Conservation (phyloP, 2,329 filamentous ascomycete genomes). For the Fusarium sulawesiense region DNA sequence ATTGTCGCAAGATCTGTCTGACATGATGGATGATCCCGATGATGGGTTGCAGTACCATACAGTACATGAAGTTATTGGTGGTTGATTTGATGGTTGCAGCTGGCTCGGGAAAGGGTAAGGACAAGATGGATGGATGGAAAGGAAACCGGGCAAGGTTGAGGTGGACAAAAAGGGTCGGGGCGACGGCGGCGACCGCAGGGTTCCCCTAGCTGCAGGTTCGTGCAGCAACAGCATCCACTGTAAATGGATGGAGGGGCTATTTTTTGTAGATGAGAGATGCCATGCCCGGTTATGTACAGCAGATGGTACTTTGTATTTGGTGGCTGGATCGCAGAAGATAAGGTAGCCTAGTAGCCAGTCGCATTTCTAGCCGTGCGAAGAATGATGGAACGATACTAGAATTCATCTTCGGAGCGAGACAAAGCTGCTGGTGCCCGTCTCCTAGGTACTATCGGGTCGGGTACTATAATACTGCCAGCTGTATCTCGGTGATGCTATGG, state of each 20-base stretch:
- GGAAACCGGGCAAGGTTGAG: conserved; percentile 13
- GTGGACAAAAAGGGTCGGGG: conserved; percentile 38
- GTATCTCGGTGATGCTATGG: not conserved
- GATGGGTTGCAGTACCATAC: conserved; percentile 19
- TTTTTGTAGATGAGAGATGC: not conserved
- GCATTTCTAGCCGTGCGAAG: conserved; percentile 1
- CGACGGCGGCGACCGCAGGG: conserved; percentile 38
- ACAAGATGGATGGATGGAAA: conserved; percentile 20
- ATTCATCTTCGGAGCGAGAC: conserved; percentile 7
- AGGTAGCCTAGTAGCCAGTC: not conserved
- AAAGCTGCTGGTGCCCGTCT: not conserved
- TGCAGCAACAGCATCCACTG: conserved; percentile 20
- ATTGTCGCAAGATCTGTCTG: not conserved
- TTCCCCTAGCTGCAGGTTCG: conserved; percentile 33
- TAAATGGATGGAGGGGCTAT: conserved; percentile 38
- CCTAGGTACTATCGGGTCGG: not conserved
- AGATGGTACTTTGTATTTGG: conserved; percentile 14
- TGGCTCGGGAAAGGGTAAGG: not conserved
- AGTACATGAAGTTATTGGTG: conserved; percentile 23
- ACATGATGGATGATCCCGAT: conserved; percentile 29
- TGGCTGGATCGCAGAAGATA: not conserved
- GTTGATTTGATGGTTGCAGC: conserved; percentile 25
- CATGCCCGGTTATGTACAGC: not conserved
- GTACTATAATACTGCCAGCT: not conserved
- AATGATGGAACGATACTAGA: conserved; percentile 2